Evolutionary conservation across 2,329 filamentous ascomycete genomes (phyloP), one percentile per base, ranked within the genome.

Genomic region (Sclerotiophoma versabilis): DNA sequence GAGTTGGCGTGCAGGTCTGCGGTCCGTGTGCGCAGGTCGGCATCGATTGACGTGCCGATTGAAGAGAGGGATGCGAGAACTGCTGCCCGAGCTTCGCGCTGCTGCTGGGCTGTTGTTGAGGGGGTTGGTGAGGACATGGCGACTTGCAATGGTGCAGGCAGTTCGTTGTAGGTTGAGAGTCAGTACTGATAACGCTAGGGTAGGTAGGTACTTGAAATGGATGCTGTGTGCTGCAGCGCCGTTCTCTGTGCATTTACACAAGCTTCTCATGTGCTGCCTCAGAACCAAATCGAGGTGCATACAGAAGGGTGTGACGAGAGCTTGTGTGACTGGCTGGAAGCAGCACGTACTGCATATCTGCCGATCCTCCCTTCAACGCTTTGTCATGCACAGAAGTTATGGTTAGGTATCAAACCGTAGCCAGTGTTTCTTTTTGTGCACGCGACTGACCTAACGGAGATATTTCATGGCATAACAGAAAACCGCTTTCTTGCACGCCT

Each of bases 31-130:
- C 85, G 83, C 43, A 93, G 83, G 67, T 89, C 83, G 38, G 81
- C 77, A 77, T 92, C 88, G 62, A 92, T 81, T 64, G 87, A 84
- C 71, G 89, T 87, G 66, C 87, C 87, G 46, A 92, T 77, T 5
- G 79, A 77, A 34, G 76, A 70, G 23, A 83, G 76, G 23, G 80
- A 80, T 26, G 79, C 79, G 20, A 78, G 75, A 36, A 83, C 78
- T 38, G 80, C 79, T 32, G 80, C 79, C 50, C 81, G 79, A 50
- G 81, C 81, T 73, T 83, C 80, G 54, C 76, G 74, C 53, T 75
- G 75, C 33, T 72, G 69, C 48, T 68, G 71, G 14, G 67, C 66
- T 23, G 71, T 65, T 51, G 73, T 67, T 30, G 69, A 52, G 29
- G 69, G 59, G 4, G 54, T 43, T 9, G 64, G 57, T n/a, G 66